Evolutionary conservation across 306 rosid genomes (phyloP), one percentile per base, ranked within the genome.

Genomic region (Begonia fuchsioides): DNA sequence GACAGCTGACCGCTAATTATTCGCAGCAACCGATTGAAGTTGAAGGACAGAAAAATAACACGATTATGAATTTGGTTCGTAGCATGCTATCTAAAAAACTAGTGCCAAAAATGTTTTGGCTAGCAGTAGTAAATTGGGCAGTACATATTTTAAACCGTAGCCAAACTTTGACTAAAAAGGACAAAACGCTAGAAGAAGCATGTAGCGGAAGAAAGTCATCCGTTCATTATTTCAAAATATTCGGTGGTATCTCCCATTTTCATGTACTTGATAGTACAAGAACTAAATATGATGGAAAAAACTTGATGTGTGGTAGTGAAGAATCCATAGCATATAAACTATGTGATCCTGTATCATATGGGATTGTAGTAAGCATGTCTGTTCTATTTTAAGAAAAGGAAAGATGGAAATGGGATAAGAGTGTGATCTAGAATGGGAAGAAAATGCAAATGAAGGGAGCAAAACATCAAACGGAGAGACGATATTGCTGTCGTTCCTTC

Each of bases 381-480:
- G 20, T 48, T 48, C 20, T 48, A 16, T 48, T 48, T 14, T 18
- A 48, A 16, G 51, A 48, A 48, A 26, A 48, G 20, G 17, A 48
- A 26, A 48, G 12, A 3, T 48, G 51, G 20, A 26, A 48, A 14
- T 48, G 51, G 20, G 51, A 48, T 13, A 48, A 48, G 48, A 44
- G 51, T 48, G 5, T 6, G 6, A 48, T 16, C 7, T 11, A 48
- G 51, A 48, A 48, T 11, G 20, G 9, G 20, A 6, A 14, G 51
- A 16, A 14, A 7, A 3, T 48, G 51, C 6, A 5, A 3, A 11
- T 8, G 51, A 48, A 16, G 20, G 7, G 20, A n/a, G n/a, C n/a
- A n/a, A n/a, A n/a, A n/a, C n/a, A n/a, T n/a, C n/a, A n/a, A n/a
- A n/a, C n/a, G n/a, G n/a, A n/a, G n/a, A n/a, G n/a, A n/a, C n/a